Evolutionary conservation across 1,284 basidiomycete species (phyloP), one percentile per base, ranked within the genome.

Genomic region (Leccinum huronense): DNA sequence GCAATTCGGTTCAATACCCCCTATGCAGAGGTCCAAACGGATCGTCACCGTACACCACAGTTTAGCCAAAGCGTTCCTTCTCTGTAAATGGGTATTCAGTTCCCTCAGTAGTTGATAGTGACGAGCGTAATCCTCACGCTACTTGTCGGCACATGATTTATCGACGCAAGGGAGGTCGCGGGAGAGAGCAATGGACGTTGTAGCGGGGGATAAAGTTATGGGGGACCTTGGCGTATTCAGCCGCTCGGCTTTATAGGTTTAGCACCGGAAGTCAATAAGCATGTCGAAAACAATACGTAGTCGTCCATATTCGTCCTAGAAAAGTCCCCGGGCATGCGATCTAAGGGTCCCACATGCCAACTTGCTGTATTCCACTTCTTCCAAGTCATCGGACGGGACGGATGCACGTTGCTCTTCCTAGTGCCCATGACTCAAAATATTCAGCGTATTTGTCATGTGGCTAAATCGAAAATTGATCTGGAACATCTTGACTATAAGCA

Each of bases 1-100:
- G 68, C 45, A 38, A 63, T 54, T 58, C 33, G 53, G 59, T 66
- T 61, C 63, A 66, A 59, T 36, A 23, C 53, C 6, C 23, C 45
- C 13, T 31, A 36, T 30, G 45, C 45, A 51, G 45, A 67, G 55
- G 48, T 56, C 62, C 36, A 60, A 45, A 23, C 56, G n/a, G 59
- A 66, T 58, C 58, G 59, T 60, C 55, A 63, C 79, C 82, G 63
- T 76, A 90, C 88, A 71, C 85, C 85, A 76, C 88, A 90, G 68
- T 80, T 81, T 60, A 78, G 76, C 88, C 88, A 90, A 36, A 83
- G 82, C 38, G 88, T 90, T 74, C 89, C 88, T 81, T 89, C 83
- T 68, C 89, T 90, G 75, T 63, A 63, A 66, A 61, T 54, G 59
- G 45, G 40, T 19, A 57, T 57, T 68, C 53, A 74, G 68, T 62